These are phyloP conservation scores for Torulaspora indica DNA, from an alignment of 805 yeast species.

Conservation along the genomic window DNA sequence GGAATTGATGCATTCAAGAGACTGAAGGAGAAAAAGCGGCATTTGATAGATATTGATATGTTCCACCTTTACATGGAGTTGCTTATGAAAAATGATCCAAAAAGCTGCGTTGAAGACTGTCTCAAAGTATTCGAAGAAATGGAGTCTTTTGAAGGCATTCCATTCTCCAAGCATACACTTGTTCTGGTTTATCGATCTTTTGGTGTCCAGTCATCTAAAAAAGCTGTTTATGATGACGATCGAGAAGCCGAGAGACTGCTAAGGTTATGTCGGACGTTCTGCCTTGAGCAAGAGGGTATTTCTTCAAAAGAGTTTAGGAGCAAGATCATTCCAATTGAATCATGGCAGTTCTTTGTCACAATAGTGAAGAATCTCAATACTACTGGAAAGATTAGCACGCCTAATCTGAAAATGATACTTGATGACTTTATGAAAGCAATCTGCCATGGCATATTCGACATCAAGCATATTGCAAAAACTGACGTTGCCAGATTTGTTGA, in stretches of 20 bases:
- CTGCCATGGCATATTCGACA: slow-evolving; percentile 12
- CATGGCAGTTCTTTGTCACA: slow-evolving; percentile 29
- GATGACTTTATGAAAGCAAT: slow-evolving; percentile 23
- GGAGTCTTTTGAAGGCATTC: slow-evolving; percentile 11
- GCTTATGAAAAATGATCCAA: slow-evolving; percentile 14
- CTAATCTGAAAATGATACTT: slow-evolving; percentile 11
- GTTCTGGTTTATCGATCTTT: slow-evolving; percentile 27
- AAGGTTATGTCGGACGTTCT: slow-evolving; percentile 15
- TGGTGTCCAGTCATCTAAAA: slow-evolving; percentile 24
- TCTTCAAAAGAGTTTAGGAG: slow-evolving; percentile 10
- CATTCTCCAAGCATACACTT: slow-evolving; percentile 17
- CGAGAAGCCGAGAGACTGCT: slow-evolving; percentile 13
- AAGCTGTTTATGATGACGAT: slow-evolving; percentile 11
- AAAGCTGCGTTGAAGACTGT: slow-evolving; percentile 19
- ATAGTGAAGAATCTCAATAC: slow-evolving; percentile 19
- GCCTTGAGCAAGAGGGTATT: slow-evolving; percentile 19
- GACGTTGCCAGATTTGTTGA: slow-evolving; percentile 20
- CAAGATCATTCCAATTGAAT: slow-evolving; percentile 17
- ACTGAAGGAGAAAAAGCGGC: slow-evolving; percentile 1
- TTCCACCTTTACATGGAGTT: slow-evolving; percentile 18
- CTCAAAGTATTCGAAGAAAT: slow-evolving; percentile 14
- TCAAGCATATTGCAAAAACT: background rate
- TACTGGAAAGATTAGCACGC: slow-evolving; percentile 9
- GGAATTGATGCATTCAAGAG: slow-evolving; percentile 20
- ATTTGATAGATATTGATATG: slow-evolving; percentile 22